Base-by-base conservation (phyloP, 106 monocot genomes). In the Apostasia shenzhenica region DNA sequence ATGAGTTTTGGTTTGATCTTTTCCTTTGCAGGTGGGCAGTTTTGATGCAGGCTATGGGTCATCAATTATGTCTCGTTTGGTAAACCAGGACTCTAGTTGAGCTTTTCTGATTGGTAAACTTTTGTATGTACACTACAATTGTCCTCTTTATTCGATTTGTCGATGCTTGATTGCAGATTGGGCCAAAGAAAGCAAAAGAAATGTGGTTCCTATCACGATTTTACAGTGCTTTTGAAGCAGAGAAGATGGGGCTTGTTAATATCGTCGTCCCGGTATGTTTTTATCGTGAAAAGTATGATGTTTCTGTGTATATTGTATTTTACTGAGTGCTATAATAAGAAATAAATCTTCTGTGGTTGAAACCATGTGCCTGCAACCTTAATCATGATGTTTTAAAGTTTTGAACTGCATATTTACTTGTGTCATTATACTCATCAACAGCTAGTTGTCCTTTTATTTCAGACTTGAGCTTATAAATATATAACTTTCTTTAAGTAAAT, bases 1-100 rank as follows among this genome's bases (percentile, higher is more conserved):
- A 26, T 26, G 26, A 26, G 26, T 26, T 26, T 26, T 26, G 26
- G 61, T 63, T 68, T 75, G 9, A 13, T 45, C 13, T 41, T 71
- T 4, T 52, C 45, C 43, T 2, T 59, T 79, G n/a, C 76, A 94
- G 94, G 94, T 95, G 3, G 94, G 94, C 71, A 95, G 94, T 70
- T 95, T 95, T 76, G 94, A 95, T 84, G 94, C 94, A 61, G 94
- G 94, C 61, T 95, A 95, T 86, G 94, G 94, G 13, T 81, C 91
- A 40, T 91, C 94, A 45, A 95, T 95, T 52, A 95, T 95, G 94
- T 91, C 91, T 47, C 94, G 94, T 55, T 78, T 95, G 91, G 94
- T 95, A 78, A 91, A 83, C 4, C 70, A 68, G 62, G 61, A 57
- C 37, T 56, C 49, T 77, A 40, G 58, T 39, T 49, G 67, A 54